Percentiles rank a stretch among this genome's conserved stretches.
Evolutionary conservation across 1,139 yeast genomes (phyloP).

Genomic region (Debaryomycetaceae sp.): DNA sequence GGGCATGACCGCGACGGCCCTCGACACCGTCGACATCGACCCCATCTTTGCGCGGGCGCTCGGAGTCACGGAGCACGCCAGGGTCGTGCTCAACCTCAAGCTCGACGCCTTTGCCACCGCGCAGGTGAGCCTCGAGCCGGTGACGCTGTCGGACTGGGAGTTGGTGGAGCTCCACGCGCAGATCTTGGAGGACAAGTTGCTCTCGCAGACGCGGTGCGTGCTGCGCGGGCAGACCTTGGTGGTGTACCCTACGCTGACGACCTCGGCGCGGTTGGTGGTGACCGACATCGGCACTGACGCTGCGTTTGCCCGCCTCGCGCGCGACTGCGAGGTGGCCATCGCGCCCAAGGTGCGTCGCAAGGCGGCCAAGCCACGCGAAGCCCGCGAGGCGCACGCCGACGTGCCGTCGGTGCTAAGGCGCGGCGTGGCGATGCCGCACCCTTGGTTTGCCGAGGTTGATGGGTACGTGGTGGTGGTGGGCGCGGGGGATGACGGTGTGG

Average conservation of each 20-base stretch:
- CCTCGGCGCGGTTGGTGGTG: constrained; percentile 61
- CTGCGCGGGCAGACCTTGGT: constrained; percentile 55
- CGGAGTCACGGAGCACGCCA: constrained; percentile 44
- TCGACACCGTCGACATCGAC: constrained; percentile 34
- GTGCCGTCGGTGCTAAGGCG: constrained; percentile 45
- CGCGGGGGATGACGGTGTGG: too few relatives aligned
- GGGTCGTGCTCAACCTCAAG: constrained; percentile 38
- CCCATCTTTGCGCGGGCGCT: constrained; percentile 40
- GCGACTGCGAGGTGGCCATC: constrained; percentile 75
- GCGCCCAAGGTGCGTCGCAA: constrained; percentile 66
- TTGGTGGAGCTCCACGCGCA: constrained; percentile 79
- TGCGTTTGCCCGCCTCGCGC: constrained; percentile 56
- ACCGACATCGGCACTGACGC: constrained; percentile 54
- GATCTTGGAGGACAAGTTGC: constrained; percentile 66
- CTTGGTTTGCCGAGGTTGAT: constrained; percentile 15
- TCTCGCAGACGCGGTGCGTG: constrained; percentile 80
- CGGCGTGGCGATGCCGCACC: constrained; percentile 57
- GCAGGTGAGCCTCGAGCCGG: constrained; percentile 74
- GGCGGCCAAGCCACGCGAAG: constrained; percentile 12
- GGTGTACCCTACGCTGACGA: constrained; percentile 66
- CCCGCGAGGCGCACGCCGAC: constrained; percentile 22
- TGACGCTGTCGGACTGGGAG: constrained; percentile 84
- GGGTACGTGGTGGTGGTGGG: constrained; percentile 44
- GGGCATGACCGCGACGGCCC: constrained; percentile 49
- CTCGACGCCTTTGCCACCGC: constrained; percentile 49